phyloP scores from a whole-genome alignment of 2,329 filamentous ascomycete genomes.

The Balansia obtecta region DNA sequence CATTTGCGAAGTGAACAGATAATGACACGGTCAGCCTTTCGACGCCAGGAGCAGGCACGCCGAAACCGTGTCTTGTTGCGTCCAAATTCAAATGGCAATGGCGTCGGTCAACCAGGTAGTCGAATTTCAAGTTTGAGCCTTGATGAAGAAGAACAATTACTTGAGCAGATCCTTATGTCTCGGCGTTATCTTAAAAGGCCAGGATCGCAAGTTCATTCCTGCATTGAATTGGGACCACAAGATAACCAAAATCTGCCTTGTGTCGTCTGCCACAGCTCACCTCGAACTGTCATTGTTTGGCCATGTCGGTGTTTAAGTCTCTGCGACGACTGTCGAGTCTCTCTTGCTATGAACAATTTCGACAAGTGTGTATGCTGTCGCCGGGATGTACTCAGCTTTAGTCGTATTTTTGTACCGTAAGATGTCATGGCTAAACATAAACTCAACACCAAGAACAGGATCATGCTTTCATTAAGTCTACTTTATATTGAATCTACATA shows the following conservation, averaged over 20 bases:
- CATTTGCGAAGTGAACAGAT: constrained; percentile 61
- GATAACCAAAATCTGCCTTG: constrained; percentile 67
- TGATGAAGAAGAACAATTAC: constrained; percentile 47
- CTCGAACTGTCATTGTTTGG: constrained; percentile 87
- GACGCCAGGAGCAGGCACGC: constrained; percentile 53
- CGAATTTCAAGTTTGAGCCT: constrained; percentile 31
- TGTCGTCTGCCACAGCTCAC: constrained; percentile 81
- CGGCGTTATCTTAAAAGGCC: constrained; percentile 25
- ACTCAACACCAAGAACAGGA: not conserved
- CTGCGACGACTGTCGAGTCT: constrained; percentile 90
- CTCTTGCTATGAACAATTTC: constrained; percentile 92
- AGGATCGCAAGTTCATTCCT: not conserved
- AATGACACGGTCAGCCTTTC: constrained; percentile 72
- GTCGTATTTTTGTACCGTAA: constrained; percentile 73
- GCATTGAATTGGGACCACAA: constrained; percentile 40
- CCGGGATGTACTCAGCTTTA: constrained; percentile 78
- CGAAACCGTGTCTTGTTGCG: constrained; percentile 47
- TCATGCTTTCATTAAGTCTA: not conserved
- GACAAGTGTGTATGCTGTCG: constrained; percentile 93
- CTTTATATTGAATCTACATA: too few relatives aligned
- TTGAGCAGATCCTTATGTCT: constrained; percentile 48
- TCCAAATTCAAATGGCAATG: constrained; percentile 13
- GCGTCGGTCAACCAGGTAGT: constrained; percentile 3
- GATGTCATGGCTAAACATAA: not conserved
- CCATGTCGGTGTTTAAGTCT: constrained; percentile 89